phyloP scores from a whole-genome alignment of 768 basidiomycete genomes.

The Boletus pseudo-olivaceus region DNA sequence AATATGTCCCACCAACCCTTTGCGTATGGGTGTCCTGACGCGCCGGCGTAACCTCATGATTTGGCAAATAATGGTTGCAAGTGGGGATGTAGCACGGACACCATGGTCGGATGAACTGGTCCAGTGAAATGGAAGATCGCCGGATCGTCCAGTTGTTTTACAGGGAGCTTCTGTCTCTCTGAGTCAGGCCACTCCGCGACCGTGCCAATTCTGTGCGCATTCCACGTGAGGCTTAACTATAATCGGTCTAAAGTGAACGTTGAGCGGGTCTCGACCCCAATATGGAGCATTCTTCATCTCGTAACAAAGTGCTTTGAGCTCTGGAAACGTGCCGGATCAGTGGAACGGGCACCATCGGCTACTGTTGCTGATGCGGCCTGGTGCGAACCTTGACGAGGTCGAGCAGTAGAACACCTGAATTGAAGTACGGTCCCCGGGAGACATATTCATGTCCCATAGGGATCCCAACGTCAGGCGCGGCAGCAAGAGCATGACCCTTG shows the following conservation, averaged over 20 bases:
- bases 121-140: background rate
- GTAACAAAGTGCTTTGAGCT: background rate
- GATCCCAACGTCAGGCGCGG: background rate
- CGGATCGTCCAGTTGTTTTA: background rate
- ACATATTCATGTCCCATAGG: background rate
- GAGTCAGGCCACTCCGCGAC: background rate
- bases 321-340: background rate
- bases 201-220: background rate
- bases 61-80: background rate
- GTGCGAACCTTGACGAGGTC: background rate
- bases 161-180: background rate
- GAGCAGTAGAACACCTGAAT: background rate
- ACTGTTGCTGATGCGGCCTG: no score
- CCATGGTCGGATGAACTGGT: background rate
- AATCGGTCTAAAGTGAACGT: background rate
- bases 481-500: background rate
- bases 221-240: background rate
- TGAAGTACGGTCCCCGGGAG: background rate
- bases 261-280: background rate
- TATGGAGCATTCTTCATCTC: background rate
- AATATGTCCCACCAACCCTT: background rate
- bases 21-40: background rate
- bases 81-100: background rate
- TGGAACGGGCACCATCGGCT: no score
- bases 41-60: background rate